Base-by-base conservation (phyloP, 371 early-diverging fungal species). In the Mortierella sp. region DNA sequence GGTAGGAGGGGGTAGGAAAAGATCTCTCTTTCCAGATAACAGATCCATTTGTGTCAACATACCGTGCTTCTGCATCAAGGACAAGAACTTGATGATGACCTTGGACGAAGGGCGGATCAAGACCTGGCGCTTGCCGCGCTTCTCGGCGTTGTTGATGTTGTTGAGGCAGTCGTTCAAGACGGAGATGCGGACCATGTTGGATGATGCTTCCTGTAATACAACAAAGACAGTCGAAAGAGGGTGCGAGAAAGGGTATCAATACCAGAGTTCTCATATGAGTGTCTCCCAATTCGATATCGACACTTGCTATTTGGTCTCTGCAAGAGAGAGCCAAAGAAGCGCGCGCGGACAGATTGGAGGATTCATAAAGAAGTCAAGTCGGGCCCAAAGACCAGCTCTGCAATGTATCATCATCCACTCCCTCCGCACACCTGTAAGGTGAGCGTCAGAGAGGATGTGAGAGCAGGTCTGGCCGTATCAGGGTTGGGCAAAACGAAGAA, bases 1-100 rank as follows among this genome's bases (percentile, higher is more conserved):
- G n/a, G n/a, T n/a, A n/a, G n/a, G n/a, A n/a, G n/a, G 34, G 0
- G 37, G n/a, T 43, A 24, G 16, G 16, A 5, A n/a, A 13, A 13
- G 34, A 54, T 17, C 25, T 1, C 21, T 49, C 24, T 40, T 54
- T 24, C 2, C 2, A 47, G 13, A 47, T 8, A 47, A 24, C n/a
- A n/a, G n/a, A n/a, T 34, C 10, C 34, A 4, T 34, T 34, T 34
- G 14, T 28, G 29, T 19, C 22, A 48, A 80, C 90, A 67, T 86
- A 93, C 94, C 96, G 85, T 97, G 96, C 88, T 94, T 94, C 88
- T 98, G 99, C 99, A 99, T 99, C 79, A 96, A 95, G 66, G 94
- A 91, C 66, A 99, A 86, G 92, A 99, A 99, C 87, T 95, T 94
- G 88, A 96, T 88, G 63, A 97, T 92, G 81, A 98, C 97, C 90